These are phyloP conservation scores for Saccharomycopsis sp. DNA, from an alignment of 805 yeast species.

Conservation along the genomic window DNA sequence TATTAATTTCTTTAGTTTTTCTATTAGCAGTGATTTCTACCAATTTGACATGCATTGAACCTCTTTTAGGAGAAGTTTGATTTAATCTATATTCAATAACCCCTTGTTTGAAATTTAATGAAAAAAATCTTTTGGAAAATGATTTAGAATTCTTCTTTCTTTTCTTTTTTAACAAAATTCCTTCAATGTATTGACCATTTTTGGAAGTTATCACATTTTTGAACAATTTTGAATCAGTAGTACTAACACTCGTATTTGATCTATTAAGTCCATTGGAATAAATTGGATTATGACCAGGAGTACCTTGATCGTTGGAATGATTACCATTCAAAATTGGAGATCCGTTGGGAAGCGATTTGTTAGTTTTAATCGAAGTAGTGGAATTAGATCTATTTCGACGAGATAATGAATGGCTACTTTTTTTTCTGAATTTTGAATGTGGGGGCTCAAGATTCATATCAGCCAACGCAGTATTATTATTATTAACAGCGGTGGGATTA, in stretches of 20 bases:
- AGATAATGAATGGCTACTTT: slow-evolving; percentile 6
- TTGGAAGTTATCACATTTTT: slow-evolving; percentile 29
- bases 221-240: slow-evolving; percentile 5
- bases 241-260: not conserved
- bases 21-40: slow-evolving; percentile 77
- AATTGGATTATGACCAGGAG: not conserved
- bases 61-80: slow-evolving; percentile 65
- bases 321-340: not conserved
- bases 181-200: slow-evolving; percentile 68
- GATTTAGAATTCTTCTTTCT: slow-evolving; percentile 82
- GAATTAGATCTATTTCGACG: not conserved
- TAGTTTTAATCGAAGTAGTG: slow-evolving; percentile 12
- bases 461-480: too few relatives aligned
- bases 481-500: too few relatives aligned
- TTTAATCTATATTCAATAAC: slow-evolving; percentile 72
- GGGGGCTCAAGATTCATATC: too few relatives aligned
- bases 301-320: not conserved
- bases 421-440: too few relatives aligned
- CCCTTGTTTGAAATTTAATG: slow-evolving; percentile 72
- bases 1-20: slow-evolving; percentile 54
- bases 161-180: slow-evolving; percentile 59
- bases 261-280: not conserved
- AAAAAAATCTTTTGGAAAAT: slow-evolving; percentile 74
- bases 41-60: slow-evolving; percentile 80
- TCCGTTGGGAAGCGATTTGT: slow-evolving; percentile 2